Evolutionary conservation across 2,329 filamentous ascomycete species (phyloP).

Genomic region (Talaromyces amestolkiae): DNA sequence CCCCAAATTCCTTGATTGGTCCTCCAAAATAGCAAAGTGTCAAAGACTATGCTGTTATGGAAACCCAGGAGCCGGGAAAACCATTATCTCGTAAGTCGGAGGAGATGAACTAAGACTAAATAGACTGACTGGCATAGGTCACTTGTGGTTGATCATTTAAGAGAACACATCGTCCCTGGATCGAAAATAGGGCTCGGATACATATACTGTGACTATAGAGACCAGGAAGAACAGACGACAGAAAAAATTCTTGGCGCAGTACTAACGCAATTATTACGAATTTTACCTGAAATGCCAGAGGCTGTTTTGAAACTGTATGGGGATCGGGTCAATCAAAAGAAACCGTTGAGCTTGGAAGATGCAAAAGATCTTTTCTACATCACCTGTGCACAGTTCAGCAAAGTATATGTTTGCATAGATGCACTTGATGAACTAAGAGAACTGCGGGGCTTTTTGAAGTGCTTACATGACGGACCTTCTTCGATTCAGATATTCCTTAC

Average conservation of each 20-base stretch:
- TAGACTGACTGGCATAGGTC: slow-evolving; percentile 17
- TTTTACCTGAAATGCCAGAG: slow-evolving; percentile 14
- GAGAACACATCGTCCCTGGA: background rate
- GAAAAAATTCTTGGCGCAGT: slow-evolving; percentile 20
- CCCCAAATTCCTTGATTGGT: slow-evolving; percentile 12
- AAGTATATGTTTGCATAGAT: slow-evolving; percentile 17
- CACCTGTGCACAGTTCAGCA: slow-evolving; percentile 7
- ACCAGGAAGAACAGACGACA: slow-evolving; percentile 18
- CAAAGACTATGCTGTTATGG: slow-evolving; percentile 19
- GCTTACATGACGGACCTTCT: slow-evolving; percentile 14
- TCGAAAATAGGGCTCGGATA: slow-evolving; percentile 19
- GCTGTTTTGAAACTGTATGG: background rate
- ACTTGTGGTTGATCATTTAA: slow-evolving; percentile 17
- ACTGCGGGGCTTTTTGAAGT: slow-evolving; percentile 12
- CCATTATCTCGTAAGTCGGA: slow-evolving; percentile 19
- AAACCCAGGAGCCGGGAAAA: slow-evolving; percentile 20
- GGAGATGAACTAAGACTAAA: too few species aligned
- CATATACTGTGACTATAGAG: slow-evolving; percentile 21
- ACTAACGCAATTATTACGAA: slow-evolving; percentile 15
- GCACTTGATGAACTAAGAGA: slow-evolving; percentile 20
- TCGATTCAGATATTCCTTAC: slow-evolving; percentile 19
- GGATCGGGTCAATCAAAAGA: background rate
- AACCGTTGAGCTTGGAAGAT: background rate
- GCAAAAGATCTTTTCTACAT: slow-evolving; percentile 1
- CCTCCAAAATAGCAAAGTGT: slow-evolving; percentile 1